Base-by-base conservation (phyloP, 225 moss, liverwort and hornwort genomes). In the Pseudisothecium myosuroides region DNA sequence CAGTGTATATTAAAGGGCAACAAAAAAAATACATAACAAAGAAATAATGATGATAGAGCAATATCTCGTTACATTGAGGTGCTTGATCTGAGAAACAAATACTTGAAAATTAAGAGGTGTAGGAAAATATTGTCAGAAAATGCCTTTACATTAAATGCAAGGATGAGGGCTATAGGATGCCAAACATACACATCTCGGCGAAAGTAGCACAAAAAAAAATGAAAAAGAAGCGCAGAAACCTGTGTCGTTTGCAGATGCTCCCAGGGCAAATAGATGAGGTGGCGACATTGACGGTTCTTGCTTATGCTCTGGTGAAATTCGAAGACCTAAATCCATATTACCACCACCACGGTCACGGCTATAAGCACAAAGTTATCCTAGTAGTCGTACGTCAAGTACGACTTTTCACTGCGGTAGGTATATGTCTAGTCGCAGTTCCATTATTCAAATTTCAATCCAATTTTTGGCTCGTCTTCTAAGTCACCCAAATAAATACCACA, bases 261-360 rank as follows among this genome's bases (percentile, higher is more conserved):
- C 93, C 47, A 96, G 90, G 77, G 96, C 94, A 87, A 95, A 90
- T 83, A 99, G 89, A 92, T 99, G 98, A 15, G 93, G 94, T 81
- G 98, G 98, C 86, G 95, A 93, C 67, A 93, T 88, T 76, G 92
- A 82, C 67, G 95, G 93, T 54, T 89, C 90, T 90, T 96, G 98
- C 86, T 96, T 96, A 88, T 97, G 98, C 64, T 99, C 98, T 62
- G 93, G 80, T 86, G 93, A 87, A 78, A 95, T 88, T 92, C 96
- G 94, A 80, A 99, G 93, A 80, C 98, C 98, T 99, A 56, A 67
- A 87, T 64, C 43, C 43, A n/a, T n/a, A n/a, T n/a, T n/a, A n/a
- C n/a, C n/a, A n/a, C n/a, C n/a, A 84, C 83, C 75, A 86, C 83
- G 65, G n/a, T 68, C 85, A 78, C 78, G 67, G 69, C 29, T 49